phyloP scores from a whole-genome alignment of 2,329 filamentous ascomycete species.

The Parascedosporium putredinis region DNA sequence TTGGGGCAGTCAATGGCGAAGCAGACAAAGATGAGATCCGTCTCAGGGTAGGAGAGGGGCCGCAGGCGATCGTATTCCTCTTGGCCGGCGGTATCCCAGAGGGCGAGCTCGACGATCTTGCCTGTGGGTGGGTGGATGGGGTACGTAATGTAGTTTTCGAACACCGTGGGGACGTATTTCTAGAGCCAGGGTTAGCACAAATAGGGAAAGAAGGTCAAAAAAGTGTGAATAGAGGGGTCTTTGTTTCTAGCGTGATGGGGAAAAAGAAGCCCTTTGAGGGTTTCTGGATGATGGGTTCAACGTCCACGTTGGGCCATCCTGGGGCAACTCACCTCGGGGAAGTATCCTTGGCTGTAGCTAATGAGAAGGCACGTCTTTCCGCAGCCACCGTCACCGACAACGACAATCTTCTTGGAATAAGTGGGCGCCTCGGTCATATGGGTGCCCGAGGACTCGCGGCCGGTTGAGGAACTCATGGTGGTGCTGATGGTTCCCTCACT shows the following conservation, averaged over 20 bases:
- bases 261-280: neutral
- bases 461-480: conserved; percentile 63
- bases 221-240: neutral
- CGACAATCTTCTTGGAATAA: conserved; percentile 98
- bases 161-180: conserved; percentile 99
- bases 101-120: conserved; percentile 89
- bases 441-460: conserved; percentile 68
- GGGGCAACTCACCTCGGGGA: conserved; percentile 90
- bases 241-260: neutral
- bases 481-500: conserved; percentile 90
- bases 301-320: no score
- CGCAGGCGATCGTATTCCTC: conserved; percentile 96
- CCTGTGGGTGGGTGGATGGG: conserved; percentile 78
- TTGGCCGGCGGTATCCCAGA: conserved; percentile 98
- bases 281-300: neutral
- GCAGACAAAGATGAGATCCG: conserved; percentile 95
- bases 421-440: conserved; percentile 82
- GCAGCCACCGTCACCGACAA: conserved; percentile 94
- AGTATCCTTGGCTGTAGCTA: conserved; percentile 97
- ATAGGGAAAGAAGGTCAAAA: neutral
- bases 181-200: conserved; percentile 25
- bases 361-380: conserved; percentile 98
- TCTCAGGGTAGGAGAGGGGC: conserved; percentile 94
- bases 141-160: conserved; percentile 99
- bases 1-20: conserved; percentile 99